Conservation (phyloP, 1,284 basidiomycete species). For the Calocybe gambosa region DNA sequence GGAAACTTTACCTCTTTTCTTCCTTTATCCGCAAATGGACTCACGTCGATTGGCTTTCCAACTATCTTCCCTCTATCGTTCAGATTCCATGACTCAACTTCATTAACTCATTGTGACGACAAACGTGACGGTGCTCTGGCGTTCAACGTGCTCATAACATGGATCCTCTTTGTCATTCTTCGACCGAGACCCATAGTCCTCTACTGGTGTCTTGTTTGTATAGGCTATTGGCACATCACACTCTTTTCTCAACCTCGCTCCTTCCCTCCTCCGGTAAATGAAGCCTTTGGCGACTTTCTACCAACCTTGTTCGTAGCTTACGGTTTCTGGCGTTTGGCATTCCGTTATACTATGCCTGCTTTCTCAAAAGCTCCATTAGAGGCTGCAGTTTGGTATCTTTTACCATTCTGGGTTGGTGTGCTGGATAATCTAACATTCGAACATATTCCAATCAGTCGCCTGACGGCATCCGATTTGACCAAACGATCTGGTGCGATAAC, state of each 20-base stretch:
- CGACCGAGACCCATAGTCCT: constrained; percentile 67
- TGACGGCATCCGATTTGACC: constrained; percentile 65
- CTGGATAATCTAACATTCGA: constrained; percentile 60
- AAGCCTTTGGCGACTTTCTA: constrained; percentile 72
- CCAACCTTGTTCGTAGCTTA: constrained; percentile 77
- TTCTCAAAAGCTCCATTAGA: constrained; percentile 71
- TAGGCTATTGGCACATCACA: constrained; percentile 84
- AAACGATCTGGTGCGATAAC: constrained; percentile 67
- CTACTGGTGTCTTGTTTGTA: constrained; percentile 76
- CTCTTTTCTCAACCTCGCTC: constrained; percentile 75
- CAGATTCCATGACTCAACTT: constrained; percentile 32
- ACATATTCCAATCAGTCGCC: constrained; percentile 68
- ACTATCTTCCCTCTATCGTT: constrained; percentile 63
- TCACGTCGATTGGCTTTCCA: constrained; percentile 69
- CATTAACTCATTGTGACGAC: constrained; percentile 64
- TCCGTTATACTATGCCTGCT: constrained; percentile 69
- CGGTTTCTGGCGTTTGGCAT: constrained; percentile 72
- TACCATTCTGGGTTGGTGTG: constrained; percentile 77
- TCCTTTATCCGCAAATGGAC: constrained; percentile 53
- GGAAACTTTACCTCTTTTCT: constrained; percentile 71
- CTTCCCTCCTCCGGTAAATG: constrained; percentile 62
- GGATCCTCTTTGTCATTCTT: constrained; percentile 64
- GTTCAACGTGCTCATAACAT: constrained; percentile 65
- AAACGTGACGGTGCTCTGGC: constrained; percentile 61
- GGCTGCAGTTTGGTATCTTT: constrained; percentile 67